A percentile compares a stretch with the other conserved stretches of the same genome.
These are phyloP conservation scores for Ceratobasidium sp. DNA, from an alignment of 1,284 basidiomycete species.

Conservation along the genomic window DNA sequence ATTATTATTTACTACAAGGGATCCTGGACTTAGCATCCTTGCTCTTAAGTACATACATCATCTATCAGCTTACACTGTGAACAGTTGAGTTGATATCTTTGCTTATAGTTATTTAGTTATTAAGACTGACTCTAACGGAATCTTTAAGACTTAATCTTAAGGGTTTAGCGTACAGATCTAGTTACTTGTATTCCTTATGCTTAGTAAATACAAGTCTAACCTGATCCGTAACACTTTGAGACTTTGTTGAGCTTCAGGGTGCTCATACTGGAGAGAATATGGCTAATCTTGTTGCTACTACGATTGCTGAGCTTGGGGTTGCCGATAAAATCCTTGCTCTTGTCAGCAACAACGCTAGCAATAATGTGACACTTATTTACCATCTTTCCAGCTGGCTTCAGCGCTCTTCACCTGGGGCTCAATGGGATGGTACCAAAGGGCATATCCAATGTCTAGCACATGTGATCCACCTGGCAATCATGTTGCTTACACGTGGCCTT, in stretches of 20 bases:
- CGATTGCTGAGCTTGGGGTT: conserved; percentile 4
- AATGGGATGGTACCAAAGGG: conserved; percentile 3
- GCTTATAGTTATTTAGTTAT: too few relatives aligned
- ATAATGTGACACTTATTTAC: neutral
- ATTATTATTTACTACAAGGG: too few relatives aligned
- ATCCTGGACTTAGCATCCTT: too few relatives aligned
- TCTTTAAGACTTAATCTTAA: too few relatives aligned
- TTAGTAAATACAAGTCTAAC: too few relatives aligned
- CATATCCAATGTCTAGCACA: conserved; percentile 35
- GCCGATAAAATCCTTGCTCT: neutral
- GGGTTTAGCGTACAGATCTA: too few relatives aligned
- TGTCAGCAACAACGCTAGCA: neutral
- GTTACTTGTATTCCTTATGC: too few relatives aligned
- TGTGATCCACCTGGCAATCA: conserved; percentile 34
- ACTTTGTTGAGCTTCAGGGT: conserved; percentile 41
- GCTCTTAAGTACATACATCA: too few relatives aligned
- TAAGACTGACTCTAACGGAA: too few relatives aligned
- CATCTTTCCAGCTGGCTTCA: neutral
- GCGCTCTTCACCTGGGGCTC: neutral
- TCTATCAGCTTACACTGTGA: too few relatives aligned
- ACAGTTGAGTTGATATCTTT: too few relatives aligned
- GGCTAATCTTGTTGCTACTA: neutral
- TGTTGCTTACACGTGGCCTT: conserved; percentile 1
- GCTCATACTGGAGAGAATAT: conserved; percentile 43
- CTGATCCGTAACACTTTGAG: conserved; percentile 9